Percentiles rank a stretch among this genome's conserved stretches.
Evolutionary conservation across 371 early-diverging fungal species (phyloP).

Genomic region (Mucor circinelloides): DNA sequence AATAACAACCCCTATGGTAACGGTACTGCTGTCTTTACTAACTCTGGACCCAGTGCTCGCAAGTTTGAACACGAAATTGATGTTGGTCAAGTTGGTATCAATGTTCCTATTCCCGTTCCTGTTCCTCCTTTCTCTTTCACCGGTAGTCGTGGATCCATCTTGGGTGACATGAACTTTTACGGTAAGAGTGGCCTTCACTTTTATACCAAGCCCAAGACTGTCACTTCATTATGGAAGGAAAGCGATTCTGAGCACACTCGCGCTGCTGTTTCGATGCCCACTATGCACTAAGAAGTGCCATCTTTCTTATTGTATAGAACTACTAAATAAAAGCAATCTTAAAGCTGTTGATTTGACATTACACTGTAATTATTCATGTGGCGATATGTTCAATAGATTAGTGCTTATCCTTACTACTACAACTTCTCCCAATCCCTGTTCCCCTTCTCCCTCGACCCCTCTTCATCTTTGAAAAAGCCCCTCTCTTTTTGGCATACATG

Average conservation of each 20-base stretch:
- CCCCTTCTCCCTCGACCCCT: background rate
- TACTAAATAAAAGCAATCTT: background rate
- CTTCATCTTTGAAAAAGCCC: background rate
- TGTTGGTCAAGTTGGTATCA: conserved; percentile 92
- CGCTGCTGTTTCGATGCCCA: conserved; percentile 85
- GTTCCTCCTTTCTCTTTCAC: conserved; percentile 98
- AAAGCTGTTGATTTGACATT: background rate
- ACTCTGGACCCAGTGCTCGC: conserved; percentile 88
- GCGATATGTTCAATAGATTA: background rate
- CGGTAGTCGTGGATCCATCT: conserved; percentile 91
- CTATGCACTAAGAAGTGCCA: conserved; percentile 46
- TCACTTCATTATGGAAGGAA: conserved; percentile 91
- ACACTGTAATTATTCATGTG: background rate
- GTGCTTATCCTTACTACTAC: background rate
- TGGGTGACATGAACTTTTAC: conserved; percentile 97
- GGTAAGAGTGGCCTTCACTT: conserved; percentile 80
- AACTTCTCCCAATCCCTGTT: too few relatives aligned
- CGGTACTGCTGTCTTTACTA: conserved; percentile 95
- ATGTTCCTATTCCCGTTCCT: conserved; percentile 96
- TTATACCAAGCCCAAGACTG: conserved; percentile 94
- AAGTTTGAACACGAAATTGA: conserved; percentile 90
- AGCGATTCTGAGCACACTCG: conserved; percentile 71
- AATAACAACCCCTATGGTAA: conserved; percentile 95
- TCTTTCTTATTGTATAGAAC: background rate
- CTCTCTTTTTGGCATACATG: background rate